These are phyloP conservation scores for Collybia nuda DNA, from an alignment of 768 basidiomycete genomes.

Conservation along the genomic window DNA sequence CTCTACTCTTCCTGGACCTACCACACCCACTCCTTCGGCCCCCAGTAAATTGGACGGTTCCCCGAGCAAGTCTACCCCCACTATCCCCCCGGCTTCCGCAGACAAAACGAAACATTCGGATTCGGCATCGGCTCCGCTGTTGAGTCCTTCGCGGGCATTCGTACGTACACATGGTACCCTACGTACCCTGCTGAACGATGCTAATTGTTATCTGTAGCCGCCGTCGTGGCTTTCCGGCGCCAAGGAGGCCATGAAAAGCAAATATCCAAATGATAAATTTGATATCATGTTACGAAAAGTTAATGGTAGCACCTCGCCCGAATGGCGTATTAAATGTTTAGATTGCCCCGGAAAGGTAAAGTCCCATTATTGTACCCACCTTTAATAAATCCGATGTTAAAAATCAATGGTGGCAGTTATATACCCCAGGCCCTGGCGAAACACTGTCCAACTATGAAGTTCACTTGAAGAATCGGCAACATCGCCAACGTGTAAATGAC, in stretches of 20 bases:
- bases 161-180: slow-evolving; percentile 16
- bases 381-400: no score
- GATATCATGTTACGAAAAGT: slow-evolving; percentile 70
- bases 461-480: slow-evolving; percentile 84
- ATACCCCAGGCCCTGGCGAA: slow-evolving; percentile 88
- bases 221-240: slow-evolving; percentile 74
- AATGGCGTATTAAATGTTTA: slow-evolving; percentile 90
- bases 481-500: slow-evolving; percentile 71
- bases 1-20: slow-evolving; percentile 16
- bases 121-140: slow-evolving; percentile 19
- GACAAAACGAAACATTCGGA: slow-evolving; percentile 5
- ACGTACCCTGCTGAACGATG: no score
- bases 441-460: slow-evolving; percentile 90
- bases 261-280: slow-evolving; percentile 82
- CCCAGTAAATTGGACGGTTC: not conserved
- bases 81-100: not conserved
- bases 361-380: not conserved
- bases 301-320: slow-evolving; percentile 52
- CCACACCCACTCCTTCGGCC: slow-evolving; percentile 18
- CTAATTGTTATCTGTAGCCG: slow-evolving; percentile 27
- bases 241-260: slow-evolving; percentile 59
- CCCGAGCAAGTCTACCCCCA: no score
- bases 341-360: slow-evolving; percentile 92
- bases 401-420: slow-evolving; percentile 36
- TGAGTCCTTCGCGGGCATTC: slow-evolving; percentile 27